Evolutionary conservation across 2,329 filamentous ascomycete genomes (phyloP).

Genomic region (Colletotrichum paranaense): DNA sequence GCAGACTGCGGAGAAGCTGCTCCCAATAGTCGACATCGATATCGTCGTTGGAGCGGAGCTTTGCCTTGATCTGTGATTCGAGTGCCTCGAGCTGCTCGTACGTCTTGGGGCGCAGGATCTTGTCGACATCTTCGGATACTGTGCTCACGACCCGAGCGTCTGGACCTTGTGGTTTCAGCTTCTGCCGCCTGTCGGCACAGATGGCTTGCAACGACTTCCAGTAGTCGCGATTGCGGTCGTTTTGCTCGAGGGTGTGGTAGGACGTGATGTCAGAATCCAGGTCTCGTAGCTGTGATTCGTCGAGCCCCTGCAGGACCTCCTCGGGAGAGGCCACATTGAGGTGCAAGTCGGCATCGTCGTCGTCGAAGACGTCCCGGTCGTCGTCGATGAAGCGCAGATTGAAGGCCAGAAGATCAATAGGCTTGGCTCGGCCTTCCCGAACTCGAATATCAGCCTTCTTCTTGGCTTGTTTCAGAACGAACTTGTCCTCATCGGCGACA

Average conservation of each 20-base stretch:
- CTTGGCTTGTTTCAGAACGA: constrained; percentile 96
- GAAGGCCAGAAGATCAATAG: constrained; percentile 94
- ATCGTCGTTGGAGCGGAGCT: constrained; percentile 87
- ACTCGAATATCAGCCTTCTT: constrained; percentile 97
- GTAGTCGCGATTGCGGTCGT: constrained; percentile 82
- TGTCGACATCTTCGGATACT: constrained; percentile 89
- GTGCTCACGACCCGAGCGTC: constrained; percentile 83
- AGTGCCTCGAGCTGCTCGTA: constrained; percentile 87
- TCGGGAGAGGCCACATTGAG: constrained; percentile 84
- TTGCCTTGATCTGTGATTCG: constrained; percentile 87
- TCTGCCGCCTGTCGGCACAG: constrained; percentile 79
- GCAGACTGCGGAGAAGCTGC: constrained; percentile 84
- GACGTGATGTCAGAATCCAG: constrained; percentile 83
- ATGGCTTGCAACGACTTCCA: constrained; percentile 93
- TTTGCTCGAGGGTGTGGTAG: constrained; percentile 86
- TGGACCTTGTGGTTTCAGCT: constrained; percentile 67
- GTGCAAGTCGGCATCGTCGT: constrained; percentile 78
- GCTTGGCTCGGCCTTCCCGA: constrained; percentile 88
- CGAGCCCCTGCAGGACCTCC: constrained; percentile 80
- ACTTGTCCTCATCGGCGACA: constrained; percentile 94
- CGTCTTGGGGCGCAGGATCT: constrained; percentile 85
- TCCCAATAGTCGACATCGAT: constrained; percentile 99
- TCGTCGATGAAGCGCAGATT: constrained; percentile 89
- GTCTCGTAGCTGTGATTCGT: constrained; percentile 74
- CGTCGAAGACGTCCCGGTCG: constrained; percentile 86